Evolutionary conservation across 2,329 filamentous ascomycete species (phyloP).

Genomic region (Cytospora piceae): DNA sequence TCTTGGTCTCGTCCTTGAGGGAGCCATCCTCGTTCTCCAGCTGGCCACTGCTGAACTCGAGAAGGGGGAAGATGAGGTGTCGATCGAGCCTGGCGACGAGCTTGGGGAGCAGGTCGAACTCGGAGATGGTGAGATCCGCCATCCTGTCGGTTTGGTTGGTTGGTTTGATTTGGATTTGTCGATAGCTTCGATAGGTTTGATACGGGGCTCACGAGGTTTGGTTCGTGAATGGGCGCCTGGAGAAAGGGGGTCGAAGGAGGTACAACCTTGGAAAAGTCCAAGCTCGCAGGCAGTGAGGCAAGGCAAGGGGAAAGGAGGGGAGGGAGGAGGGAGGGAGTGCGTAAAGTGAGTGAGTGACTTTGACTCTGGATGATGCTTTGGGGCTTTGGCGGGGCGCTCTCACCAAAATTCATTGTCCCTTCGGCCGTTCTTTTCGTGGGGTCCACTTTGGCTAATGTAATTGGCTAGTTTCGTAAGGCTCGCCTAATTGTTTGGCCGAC

Average conservation of each 20-base stretch:
- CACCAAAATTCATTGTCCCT: constrained; percentile 30
- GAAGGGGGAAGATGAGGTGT: constrained; percentile 93
- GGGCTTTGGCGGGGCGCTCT: constrained; percentile 27
- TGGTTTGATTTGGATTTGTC: background rate
- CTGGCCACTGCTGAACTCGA: constrained; percentile 86
- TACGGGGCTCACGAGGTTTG: background rate
- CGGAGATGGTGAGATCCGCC: constrained; percentile 33
- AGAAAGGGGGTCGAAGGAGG: background rate
- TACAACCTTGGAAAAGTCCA: background rate
- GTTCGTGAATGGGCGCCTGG: background rate
- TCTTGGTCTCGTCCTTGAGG: constrained; percentile 55
- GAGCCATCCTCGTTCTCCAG: constrained; percentile 73
- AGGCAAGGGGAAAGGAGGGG: background rate
- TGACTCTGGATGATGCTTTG: constrained; percentile 16
- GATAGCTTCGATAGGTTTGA: background rate
- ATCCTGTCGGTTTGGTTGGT: constrained; percentile 21
- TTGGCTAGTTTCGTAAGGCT: constrained; percentile 17
- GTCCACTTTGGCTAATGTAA: constrained; percentile 17
- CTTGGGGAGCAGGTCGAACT: constrained; percentile 71
- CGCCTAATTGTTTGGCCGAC: constrained; percentile 27
- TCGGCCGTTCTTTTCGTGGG: constrained; percentile 26
- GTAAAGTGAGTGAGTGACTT: constrained; percentile 15
- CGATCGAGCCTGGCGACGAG: constrained; percentile 91
- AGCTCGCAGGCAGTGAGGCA: background rate
- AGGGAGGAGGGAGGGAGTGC: background rate